These are phyloP conservation scores for Potentilla sterilis DNA, from an alignment of 306 rosid species.

Conservation along the genomic window DNA sequence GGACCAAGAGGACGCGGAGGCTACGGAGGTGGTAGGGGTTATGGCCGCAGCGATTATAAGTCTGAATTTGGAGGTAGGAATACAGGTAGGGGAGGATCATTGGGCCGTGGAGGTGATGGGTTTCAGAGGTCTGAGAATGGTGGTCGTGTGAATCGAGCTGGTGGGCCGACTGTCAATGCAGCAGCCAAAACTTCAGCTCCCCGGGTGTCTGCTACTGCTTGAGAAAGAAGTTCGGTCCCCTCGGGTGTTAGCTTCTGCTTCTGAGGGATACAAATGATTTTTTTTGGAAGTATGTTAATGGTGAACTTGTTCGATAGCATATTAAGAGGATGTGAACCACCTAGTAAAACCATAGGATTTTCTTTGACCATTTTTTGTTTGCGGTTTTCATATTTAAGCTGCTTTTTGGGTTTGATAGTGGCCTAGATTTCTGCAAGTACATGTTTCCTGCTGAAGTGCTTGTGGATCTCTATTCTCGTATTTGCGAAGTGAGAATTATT, in stretches of 20 bases:
- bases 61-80: constrained; percentile 58
- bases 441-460: neutral
- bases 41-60: constrained; percentile 63
- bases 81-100: constrained; percentile 50
- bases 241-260: no score
- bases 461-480: neutral
- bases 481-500: neutral
- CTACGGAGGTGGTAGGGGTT: constrained; percentile 60
- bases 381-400: neutral
- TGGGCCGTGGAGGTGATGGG: constrained; percentile 61
- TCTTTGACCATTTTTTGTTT: neutral
- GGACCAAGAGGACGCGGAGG: constrained; percentile 75
- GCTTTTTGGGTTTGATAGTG: constrained; percentile 35
- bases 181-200: constrained; percentile 39
- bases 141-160: constrained; percentile 52
- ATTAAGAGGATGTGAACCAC: constrained; percentile 33
- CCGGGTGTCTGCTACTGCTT: constrained; percentile 65
- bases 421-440: constrained; percentile 22
- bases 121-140: constrained; percentile 53
- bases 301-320: constrained; percentile 29
- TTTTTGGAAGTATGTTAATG: constrained; percentile 25
- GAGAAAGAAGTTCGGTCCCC: constrained; percentile 23
- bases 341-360: constrained; percentile 24
- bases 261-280: constrained; percentile 17
- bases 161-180: constrained; percentile 42